Conservation (phyloP, 805 yeast species). For the Saturnispora silvae region DNA sequence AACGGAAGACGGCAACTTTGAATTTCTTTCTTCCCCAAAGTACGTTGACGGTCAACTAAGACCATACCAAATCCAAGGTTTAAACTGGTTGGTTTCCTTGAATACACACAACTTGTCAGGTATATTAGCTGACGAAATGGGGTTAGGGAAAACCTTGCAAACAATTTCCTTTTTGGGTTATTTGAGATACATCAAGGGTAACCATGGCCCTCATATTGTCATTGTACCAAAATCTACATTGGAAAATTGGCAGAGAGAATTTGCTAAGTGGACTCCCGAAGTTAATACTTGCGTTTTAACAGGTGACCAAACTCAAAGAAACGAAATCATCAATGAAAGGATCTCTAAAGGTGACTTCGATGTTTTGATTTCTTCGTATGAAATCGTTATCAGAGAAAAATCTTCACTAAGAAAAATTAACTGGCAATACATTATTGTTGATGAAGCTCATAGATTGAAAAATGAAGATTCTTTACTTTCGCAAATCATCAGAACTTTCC, state of each 20-base stretch:
- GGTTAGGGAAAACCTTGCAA: conserved; percentile 91
- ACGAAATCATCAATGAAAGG: conserved; percentile 42
- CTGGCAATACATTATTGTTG: conserved; percentile 91
- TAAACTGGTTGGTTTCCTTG: conserved; percentile 85
- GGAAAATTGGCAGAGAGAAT: conserved; percentile 95
- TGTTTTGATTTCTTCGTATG: conserved; percentile 83
- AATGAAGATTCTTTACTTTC: conserved; percentile 89
- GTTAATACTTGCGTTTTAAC: conserved; percentile 77
- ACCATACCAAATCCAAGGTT: conserved; percentile 89
- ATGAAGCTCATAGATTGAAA: conserved; percentile 94
- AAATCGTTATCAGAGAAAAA: conserved; percentile 87
- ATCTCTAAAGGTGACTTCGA: conserved; percentile 74
- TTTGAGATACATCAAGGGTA: conserved; percentile 61
- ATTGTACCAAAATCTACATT: conserved; percentile 93
- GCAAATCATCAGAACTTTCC: conserved; percentile 82
- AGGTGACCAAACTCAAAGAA: conserved; percentile 80
- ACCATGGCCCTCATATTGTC: conserved; percentile 84
- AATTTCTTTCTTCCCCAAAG: conserved; percentile 52
- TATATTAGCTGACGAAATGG: conserved; percentile 97
- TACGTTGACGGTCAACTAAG: conserved; percentile 70
- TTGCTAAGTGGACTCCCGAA: conserved; percentile 92
- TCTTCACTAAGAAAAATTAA: conserved; percentile 65
- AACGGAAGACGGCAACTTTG: conserved; percentile 25
- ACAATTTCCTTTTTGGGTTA: conserved; percentile 89
- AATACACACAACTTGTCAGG: conserved; percentile 87